Percentiles rank a stretch among this genome's conserved stretches.
These are phyloP conservation scores for Albifimbria verrucaria DNA, from an alignment of 2,329 filamentous ascomycete species.

Conservation along the genomic window DNA sequence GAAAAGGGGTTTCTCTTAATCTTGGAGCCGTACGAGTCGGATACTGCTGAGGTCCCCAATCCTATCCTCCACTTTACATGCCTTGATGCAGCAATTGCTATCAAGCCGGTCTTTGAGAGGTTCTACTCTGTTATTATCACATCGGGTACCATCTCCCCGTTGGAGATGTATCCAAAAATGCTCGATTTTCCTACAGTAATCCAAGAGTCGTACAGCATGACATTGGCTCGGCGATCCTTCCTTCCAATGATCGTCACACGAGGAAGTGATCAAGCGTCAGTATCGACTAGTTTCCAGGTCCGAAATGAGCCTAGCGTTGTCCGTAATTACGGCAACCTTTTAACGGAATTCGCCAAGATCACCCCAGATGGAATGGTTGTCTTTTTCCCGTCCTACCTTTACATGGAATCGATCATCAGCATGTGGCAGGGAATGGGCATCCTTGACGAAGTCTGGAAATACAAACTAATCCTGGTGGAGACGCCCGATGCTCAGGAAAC, in stretches of 20 bases:
- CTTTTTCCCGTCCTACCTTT: conserved; percentile 97
- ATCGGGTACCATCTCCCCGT: conserved; percentile 90
- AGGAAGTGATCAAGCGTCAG: conserved; percentile 87
- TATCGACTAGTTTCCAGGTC: conserved; percentile 92
- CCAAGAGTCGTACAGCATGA: conserved; percentile 97
- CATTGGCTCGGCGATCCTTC: conserved; percentile 89
- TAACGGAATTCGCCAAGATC: conserved; percentile 93
- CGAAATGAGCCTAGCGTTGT: conserved; percentile 96
- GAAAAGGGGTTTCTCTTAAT: conserved; percentile 96
- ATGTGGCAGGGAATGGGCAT: conserved; percentile 99
- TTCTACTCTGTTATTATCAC: conserved; percentile 99
- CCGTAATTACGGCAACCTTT: conserved; percentile 87
- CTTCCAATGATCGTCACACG: conserved; percentile 96
- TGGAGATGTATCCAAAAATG: conserved; percentile 99
- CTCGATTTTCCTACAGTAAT: conserved; percentile 88
- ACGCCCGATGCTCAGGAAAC: conserved; percentile 98
- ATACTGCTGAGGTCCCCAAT: conserved; percentile 92
- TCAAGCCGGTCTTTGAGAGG: conserved; percentile 94
- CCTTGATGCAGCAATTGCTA: conserved; percentile 94
- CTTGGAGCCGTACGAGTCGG: conserved; percentile 94
- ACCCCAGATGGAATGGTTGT: conserved; percentile 98
- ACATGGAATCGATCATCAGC: conserved; percentile 98
- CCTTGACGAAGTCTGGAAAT: conserved; percentile 96
- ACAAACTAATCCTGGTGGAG: conserved; percentile 96
- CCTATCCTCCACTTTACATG: conserved; percentile 97